A percentile compares a stretch with the other conserved stretches of the same genome.
Conservation (phyloP, 176 grass and related monocot species). For the Musa troglodytarum region DNA sequence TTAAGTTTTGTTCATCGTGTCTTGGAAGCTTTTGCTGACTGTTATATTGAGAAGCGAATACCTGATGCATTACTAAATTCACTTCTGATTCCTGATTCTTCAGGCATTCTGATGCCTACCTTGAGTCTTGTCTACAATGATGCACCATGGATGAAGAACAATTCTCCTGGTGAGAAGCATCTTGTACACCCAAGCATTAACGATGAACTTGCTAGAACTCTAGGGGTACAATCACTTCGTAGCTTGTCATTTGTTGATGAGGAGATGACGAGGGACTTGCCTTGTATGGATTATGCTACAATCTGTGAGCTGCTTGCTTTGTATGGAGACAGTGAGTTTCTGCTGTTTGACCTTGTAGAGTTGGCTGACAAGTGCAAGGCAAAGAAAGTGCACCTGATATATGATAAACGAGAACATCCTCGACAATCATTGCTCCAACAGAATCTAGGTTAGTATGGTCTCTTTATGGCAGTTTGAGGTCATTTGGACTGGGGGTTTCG, state of each 20-base stretch:
- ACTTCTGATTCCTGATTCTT: slow-evolving; percentile 80
- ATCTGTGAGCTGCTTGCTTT: slow-evolving; percentile 83
- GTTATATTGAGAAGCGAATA: slow-evolving; percentile 46
- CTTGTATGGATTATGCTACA: slow-evolving; percentile 79
- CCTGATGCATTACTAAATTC: slow-evolving; percentile 56
- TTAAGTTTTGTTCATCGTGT: slow-evolving; percentile 81
- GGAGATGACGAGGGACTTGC: slow-evolving; percentile 76
- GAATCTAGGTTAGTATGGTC: slow-evolving; percentile 55
- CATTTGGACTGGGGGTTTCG: neutral
- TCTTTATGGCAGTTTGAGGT: neutral
- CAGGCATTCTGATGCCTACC: slow-evolving; percentile 55
- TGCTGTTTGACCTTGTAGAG: slow-evolving; percentile 91
- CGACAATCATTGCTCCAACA: slow-evolving; percentile 89
- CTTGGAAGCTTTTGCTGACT: slow-evolving; percentile 85
- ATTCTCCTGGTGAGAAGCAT: slow-evolving; percentile 44
- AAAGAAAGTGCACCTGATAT: slow-evolving; percentile 87
- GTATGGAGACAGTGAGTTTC: slow-evolving; percentile 73
- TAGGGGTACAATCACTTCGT: slow-evolving; percentile 73
- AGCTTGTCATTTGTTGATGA: slow-evolving; percentile 81
- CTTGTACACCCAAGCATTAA: slow-evolving; percentile 73
- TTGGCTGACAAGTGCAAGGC: slow-evolving; percentile 86
- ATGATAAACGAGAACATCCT: slow-evolving; percentile 93
- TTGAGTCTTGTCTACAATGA: slow-evolving; percentile 89
- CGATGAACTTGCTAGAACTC: slow-evolving; percentile 80
- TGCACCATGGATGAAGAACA: slow-evolving; percentile 79